Base-by-base conservation (phyloP, 768 basidiomycete genomes). In the Lentinula raphanica region DNA sequence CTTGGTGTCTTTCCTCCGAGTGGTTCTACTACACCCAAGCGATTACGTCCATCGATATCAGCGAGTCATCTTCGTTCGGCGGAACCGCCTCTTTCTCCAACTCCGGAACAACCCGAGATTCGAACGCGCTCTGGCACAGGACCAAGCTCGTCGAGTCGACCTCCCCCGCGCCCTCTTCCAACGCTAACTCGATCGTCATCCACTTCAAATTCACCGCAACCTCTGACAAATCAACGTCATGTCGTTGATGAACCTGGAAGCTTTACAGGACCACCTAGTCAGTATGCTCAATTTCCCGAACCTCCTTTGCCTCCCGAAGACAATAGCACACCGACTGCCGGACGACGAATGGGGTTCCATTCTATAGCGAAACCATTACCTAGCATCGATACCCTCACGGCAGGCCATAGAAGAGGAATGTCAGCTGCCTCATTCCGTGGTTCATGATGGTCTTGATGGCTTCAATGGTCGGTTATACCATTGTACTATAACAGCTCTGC, bases 261-360 rank as follows among this genome's bases (percentile, higher is more conserved):
- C 49, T 86, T 77, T 61, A 75, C 74, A n/a, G 88, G 88, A 3
- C 87, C 88, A 35, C 77, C 88, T 49, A 80, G 79, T 56, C 85
- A 86, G 60, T 89, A 85, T 71, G 85, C 88, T 15, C 78, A 78
- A 59, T 88, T 89, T 61, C 87, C 86, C 23, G 86, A 86, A 58
- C 88, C 88, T 55, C 86, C 85, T 38, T 61, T 66, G 55, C 60
- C 66, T 46, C 67, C 70, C 36, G 67, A 73, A 61, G 78, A 80
- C 63, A 79, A 77, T 51, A 77, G 73, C 45, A 81, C 81, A 1
- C 78, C 84, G 45, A 80, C 79, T n/a, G 75, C 79, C 60, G 79
- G 76, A 58, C 83, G 87, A 32, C 81, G 88, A 63, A 77, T 89
- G 66, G 82, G 82, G 2, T 88, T 90, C 69, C 81, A 87, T 68